Base-by-base conservation (phyloP, 495 filamentous ascomycete genomes). In the Penicillium flavigenum region DNA sequence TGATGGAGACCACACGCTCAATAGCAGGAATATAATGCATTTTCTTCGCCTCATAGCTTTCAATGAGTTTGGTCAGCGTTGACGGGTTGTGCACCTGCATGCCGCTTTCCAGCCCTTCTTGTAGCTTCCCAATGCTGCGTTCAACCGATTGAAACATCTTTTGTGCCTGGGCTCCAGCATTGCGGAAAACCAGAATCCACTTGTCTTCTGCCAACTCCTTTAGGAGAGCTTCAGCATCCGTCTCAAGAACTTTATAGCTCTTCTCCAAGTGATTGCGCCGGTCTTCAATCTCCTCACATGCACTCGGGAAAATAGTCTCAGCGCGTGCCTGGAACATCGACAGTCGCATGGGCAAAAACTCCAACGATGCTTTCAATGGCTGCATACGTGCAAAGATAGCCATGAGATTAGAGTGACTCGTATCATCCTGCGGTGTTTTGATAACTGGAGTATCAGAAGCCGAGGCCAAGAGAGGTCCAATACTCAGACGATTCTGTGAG, bases 341-440 rank as follows among this genome's bases (percentile, higher is more conserved):
- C 2, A 98, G 73, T 47, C 92, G 80, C 93, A 98, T 97, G n/a
- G 94, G 94, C 38, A 98, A 76, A 65, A 98, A 98, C 71, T 97
- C 93, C 47, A 98, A 75, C 4, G 92, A 96, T 2, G 94, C 94
- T 42, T 91, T 81, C 31, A 98, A 77, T 3, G 94, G 94, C 65
- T 97, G 93, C 87, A 98, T 94, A 51, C 92, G 81, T 2, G 94
- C 94, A 74, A 97, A 96, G 41, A 98, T 72, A 5, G 88, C 90
- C 48, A 97, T 81, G 16, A 98, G 76, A 42, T 81, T 81, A 11
- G 89, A 89, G 67, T 94, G 74, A 46, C 78, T 83, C 12, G 88
- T 88, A 63, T 96, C 90, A 52, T 96, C 89, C 61, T 88, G 83
- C 0, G 84, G 82, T 6, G 76, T 80, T 45, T 73, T 76, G 44